These are phyloP conservation scores for Alternaria arborescens DNA, from an alignment of 2,329 filamentous ascomycete genomes.

Conservation along the genomic window DNA sequence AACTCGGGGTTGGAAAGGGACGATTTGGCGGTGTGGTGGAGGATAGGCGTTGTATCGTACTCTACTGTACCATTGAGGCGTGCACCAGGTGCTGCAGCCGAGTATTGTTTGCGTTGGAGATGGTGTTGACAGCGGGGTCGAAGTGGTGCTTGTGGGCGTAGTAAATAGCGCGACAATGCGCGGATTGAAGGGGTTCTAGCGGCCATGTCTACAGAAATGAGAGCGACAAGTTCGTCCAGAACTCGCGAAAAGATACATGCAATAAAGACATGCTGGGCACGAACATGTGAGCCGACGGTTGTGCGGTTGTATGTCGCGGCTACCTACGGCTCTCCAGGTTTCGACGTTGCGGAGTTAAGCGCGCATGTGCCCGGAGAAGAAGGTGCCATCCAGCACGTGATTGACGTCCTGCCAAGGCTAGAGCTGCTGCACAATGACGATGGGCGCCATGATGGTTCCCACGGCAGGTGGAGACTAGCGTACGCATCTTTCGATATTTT, in stretches of 20 bases:
- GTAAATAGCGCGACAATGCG: constrained; percentile 41
- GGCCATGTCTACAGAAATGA: constrained; percentile 30
- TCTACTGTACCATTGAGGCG: constrained; percentile 86
- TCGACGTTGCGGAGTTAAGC: constrained; percentile 16
- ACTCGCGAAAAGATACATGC: not conserved
- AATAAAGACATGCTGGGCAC: constrained; percentile 16
- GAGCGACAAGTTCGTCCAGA: constrained; percentile 3
- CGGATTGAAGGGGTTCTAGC: constrained; percentile 43
- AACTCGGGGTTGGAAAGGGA: constrained; percentile 78
- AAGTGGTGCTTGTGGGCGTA: constrained; percentile 38
- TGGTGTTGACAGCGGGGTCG: constrained; percentile 35
- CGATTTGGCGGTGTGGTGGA: constrained; percentile 79
- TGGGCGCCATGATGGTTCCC: constrained; percentile 7
- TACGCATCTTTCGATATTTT: constrained; percentile 1
- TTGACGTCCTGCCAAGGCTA: not conserved
- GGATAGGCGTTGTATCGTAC: constrained; percentile 80
- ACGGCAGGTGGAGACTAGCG: constrained; percentile 17
- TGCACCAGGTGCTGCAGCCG: constrained; percentile 59
- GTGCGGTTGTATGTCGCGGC: constrained; percentile 23
- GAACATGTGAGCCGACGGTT: constrained; percentile 21
- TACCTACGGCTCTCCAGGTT: constrained; percentile 34
- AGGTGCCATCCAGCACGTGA: constrained; percentile 10
- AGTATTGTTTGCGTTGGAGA: constrained; percentile 52
- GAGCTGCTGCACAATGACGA: constrained; percentile 25
- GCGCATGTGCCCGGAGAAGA: constrained; percentile 5